Evolutionary conservation across 2,329 filamentous ascomycete species (phyloP), one percentile per base, ranked within the genome.

Genomic region (Pleomassaria siparia): DNA sequence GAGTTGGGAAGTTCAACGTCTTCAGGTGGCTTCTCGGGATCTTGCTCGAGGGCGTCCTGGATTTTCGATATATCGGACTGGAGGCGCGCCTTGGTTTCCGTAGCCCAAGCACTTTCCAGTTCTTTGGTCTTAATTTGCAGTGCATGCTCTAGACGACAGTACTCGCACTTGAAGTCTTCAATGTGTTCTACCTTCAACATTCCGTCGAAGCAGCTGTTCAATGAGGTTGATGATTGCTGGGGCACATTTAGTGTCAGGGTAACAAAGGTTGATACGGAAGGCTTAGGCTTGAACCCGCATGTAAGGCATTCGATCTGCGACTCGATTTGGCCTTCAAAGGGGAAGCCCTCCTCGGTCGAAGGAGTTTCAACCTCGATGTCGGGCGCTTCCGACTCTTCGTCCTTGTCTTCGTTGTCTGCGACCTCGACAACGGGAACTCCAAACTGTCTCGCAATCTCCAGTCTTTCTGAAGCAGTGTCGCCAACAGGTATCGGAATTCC

Each of bases 111-210:
- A 18, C 74, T 80, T 26, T 75, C 71, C 26, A 86, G 66, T 53
- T 90, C 84, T 6, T 77, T 74, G 52, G 82, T 75, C 54, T 89
- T 81, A 42, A 80, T 72, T 24, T 84, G 76, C 44, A 89, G 74
- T 3, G 91, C 91, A 68, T 96, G 88, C 35, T 89, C 73, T n/a
- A 99, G 78, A 18, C 91, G 84, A 66, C 94, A 99, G 72, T 85
- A 88, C 62, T 96, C 94, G 74, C 94, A 99, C 59, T 89, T 91
- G 77, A 95, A 99, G 67, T 96, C 94, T 54, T 97, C 92, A 56
- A 99, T 96, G 67, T 91, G 87, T 70, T 99, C 94, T 0, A 89
- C 90, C 72, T 96, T 96, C 58, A 99, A 86, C 71, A 96, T 86
- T 32, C 88, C 88, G 62, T 99, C 94, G 60, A 99, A 94, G 70